These are phyloP conservation scores for Suhomyces ambrosiae DNA, from an alignment of 1,139 yeast genomes.

Conservation along the genomic window DNA sequence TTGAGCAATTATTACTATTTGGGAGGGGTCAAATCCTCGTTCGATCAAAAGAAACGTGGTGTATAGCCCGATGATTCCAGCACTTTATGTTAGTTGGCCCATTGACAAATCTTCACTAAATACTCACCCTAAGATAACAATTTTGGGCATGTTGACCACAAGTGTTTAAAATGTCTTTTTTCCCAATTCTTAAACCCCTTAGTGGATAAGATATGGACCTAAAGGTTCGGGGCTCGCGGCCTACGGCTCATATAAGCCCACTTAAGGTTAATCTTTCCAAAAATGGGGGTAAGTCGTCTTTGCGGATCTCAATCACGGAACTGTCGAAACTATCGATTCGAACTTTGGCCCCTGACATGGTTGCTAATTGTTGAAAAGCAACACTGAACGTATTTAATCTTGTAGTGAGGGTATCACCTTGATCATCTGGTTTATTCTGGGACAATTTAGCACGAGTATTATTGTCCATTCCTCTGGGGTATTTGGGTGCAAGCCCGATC, in stretches of 20 bases:
- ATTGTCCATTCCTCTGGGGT: slow-evolving; percentile 62
- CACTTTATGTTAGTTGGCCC: slow-evolving; percentile 9
- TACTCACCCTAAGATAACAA: slow-evolving; percentile 10
- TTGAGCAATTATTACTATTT: slow-evolving; percentile 22
- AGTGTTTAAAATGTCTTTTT: neutral
- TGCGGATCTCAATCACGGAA: slow-evolving; percentile 84
- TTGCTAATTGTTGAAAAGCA: slow-evolving; percentile 87
- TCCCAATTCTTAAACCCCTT: neutral
- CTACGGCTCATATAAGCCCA: slow-evolving; percentile 32
- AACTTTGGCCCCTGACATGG: slow-evolving; percentile 81
- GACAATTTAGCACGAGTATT: slow-evolving; percentile 44
- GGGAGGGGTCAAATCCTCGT: slow-evolving; percentile 16
- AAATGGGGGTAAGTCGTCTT: slow-evolving; percentile 86
- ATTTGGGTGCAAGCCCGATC: slow-evolving; percentile 85
- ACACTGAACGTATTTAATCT: slow-evolving; percentile 79
- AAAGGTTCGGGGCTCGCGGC: neutral
- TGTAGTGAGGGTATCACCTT: slow-evolving; percentile 32
- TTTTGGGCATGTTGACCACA: slow-evolving; percentile 4
- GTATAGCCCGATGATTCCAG: slow-evolving; percentile 31
- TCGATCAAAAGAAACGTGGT: slow-evolving; percentile 26
- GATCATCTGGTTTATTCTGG: slow-evolving; percentile 33
- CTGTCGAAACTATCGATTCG: slow-evolving; percentile 94
- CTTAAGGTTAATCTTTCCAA: slow-evolving; percentile 68
- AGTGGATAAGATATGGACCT: neutral
- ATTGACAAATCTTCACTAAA: neutral